Evolutionary conservation across 2,329 filamentous ascomycete species (phyloP).

Genomic region (Beauveria brongniartii): DNA sequence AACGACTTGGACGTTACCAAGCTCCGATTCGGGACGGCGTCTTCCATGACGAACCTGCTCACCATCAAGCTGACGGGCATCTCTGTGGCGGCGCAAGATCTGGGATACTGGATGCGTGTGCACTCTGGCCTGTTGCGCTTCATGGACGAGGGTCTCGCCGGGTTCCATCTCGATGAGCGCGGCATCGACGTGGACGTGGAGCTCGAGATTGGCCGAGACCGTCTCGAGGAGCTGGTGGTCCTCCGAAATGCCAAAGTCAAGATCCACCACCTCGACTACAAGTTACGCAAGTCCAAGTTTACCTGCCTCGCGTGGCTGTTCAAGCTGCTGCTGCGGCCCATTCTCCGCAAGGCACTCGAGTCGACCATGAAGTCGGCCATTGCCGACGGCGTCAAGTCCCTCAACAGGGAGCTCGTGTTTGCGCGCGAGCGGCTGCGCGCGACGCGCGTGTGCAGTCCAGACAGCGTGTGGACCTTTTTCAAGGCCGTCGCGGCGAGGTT

Average conservation of each 20-base stretch:
- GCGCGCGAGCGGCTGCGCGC: conserved; percentile 81
- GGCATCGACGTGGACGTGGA: conserved; percentile 83
- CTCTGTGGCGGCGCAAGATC: conserved; percentile 73
- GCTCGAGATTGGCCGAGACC: conserved; percentile 70
- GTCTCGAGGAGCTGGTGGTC: conserved; percentile 72
- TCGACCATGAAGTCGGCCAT: conserved; percentile 67
- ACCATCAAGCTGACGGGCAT: conserved; percentile 75
- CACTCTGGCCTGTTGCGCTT: conserved; percentile 69
- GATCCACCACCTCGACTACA: conserved; percentile 83
- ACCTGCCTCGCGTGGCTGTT: conserved; percentile 72
- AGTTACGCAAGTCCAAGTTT: conserved; percentile 65
- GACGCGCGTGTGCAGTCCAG: conserved; percentile 70
- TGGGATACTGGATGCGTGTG: conserved; percentile 82
- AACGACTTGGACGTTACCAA: conserved; percentile 85
- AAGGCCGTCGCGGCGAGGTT: conserved; percentile 73
- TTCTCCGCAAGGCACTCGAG: conserved; percentile 74
- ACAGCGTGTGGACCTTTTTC: conserved; percentile 73
- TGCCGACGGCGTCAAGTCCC: conserved; percentile 57
- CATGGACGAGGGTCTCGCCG: conserved; percentile 75
- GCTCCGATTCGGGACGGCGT: conserved; percentile 53
- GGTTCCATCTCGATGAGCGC: conserved; percentile 75
- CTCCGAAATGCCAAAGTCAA: conserved; percentile 68
- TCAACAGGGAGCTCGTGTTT: conserved; percentile 81
- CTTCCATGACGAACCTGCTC: conserved; percentile 59
- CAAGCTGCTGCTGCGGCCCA: conserved; percentile 73